These are phyloP conservation scores for Acorus calamus DNA, from an alignment of 106 monocot genomes.

Conservation along the genomic window DNA sequence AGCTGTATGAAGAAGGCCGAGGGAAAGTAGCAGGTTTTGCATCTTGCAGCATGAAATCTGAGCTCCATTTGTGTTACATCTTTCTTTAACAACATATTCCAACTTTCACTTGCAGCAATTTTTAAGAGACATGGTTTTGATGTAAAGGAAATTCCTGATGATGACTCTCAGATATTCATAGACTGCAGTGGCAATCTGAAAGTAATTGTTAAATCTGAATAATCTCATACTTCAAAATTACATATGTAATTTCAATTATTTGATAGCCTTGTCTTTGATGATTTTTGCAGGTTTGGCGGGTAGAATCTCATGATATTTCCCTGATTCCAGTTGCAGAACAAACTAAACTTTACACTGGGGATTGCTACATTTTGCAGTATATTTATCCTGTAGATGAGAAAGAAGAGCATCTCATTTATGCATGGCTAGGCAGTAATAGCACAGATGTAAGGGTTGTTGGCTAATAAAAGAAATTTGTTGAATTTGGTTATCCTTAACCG, in stretches of 20 bases:
- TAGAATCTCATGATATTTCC: slow-evolving; percentile 16
- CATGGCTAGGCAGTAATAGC: slow-evolving; percentile 37
- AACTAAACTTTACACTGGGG: slow-evolving; percentile 33
- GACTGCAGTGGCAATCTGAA: slow-evolving; percentile 28
- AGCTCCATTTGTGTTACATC: neutral
- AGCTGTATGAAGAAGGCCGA: slow-evolving; percentile 38
- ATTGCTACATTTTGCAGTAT: slow-evolving; percentile 50
- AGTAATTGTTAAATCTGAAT: slow-evolving; percentile 18
- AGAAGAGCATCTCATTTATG: slow-evolving; percentile 33
- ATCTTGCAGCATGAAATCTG: neutral
- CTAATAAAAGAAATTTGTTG: too few species aligned
- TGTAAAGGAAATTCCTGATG: slow-evolving; percentile 40
- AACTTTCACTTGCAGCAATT: slow-evolving; percentile 23
- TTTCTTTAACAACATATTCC: neutral
- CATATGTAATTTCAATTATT: neutral
- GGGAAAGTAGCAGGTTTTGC: slow-evolving; percentile 52
- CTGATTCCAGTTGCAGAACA: slow-evolving; percentile 24
- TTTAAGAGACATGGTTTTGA: slow-evolving; percentile 50
- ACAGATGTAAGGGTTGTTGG: slow-evolving; percentile 14
- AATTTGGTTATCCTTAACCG: too few species aligned
- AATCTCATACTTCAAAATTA: too few species aligned
- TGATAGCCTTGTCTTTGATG: neutral
- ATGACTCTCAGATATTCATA: slow-evolving; percentile 24
- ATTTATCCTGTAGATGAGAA: slow-evolving; percentile 16
- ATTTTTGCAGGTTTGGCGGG: slow-evolving; percentile 39